A percentile compares a stretch with the other conserved stretches of the same genome.
Evolutionary conservation across 345 rosid genomes (phyloP).

Genomic region (Balakata baccata): DNA sequence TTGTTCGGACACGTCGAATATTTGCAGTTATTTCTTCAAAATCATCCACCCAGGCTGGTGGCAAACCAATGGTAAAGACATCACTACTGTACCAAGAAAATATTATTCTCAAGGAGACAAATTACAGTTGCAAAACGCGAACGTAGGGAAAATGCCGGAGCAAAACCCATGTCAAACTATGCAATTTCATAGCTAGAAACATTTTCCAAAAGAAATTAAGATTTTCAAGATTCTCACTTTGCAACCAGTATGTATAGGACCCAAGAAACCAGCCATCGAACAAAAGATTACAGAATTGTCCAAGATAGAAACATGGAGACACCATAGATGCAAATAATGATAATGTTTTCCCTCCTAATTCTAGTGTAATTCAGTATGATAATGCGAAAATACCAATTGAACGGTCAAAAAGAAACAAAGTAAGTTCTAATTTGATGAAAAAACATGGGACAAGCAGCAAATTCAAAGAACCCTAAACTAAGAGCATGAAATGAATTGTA

Average conservation of each 20-base stretch:
- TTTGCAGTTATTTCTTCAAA: constrained; percentile 78
- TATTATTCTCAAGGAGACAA: neutral
- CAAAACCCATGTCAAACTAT: neutral
- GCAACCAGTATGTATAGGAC: neutral
- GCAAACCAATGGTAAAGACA: constrained; percentile 68
- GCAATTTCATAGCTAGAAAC: neutral
- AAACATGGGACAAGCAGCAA: neutral
- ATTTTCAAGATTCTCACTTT: neutral
- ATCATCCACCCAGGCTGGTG: constrained; percentile 93
- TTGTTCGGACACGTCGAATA: constrained; percentile 59
- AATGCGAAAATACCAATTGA: neutral
- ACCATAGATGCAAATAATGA: neutral
- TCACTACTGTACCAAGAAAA: constrained; percentile 57
- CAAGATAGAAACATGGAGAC: neutral
- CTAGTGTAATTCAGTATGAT: neutral
- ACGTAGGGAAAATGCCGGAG: neutral
- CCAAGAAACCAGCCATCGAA: neutral
- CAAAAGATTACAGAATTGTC: neutral
- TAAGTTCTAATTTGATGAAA: neutral
- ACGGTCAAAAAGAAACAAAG: neutral
- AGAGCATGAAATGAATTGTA: neutral
- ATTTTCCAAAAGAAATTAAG: neutral
- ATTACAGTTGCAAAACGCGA: neutral
- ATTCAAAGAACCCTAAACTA: neutral
- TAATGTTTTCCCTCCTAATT: neutral